Evolutionary conservation across 192 early-diverging fungal genomes (phyloP).

Genomic region (Gamsiella multidivaricata): DNA sequence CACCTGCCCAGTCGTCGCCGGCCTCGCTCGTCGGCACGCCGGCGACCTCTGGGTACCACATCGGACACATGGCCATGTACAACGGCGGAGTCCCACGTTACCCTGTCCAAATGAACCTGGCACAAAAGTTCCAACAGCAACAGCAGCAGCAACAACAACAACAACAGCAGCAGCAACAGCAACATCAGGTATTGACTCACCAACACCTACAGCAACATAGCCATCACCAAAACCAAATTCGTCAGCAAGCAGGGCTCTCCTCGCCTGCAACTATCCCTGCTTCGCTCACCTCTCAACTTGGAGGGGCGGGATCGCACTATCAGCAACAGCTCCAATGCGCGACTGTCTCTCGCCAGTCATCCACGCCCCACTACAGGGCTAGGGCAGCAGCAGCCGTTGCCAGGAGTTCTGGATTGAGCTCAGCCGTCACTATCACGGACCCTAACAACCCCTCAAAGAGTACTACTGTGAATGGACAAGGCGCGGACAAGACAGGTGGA

Average conservation of each 20-base stretch:
- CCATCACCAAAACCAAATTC: conserved; percentile 40
- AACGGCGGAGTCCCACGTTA: conserved; percentile 55
- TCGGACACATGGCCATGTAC: conserved; percentile 55
- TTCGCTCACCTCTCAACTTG: conserved; percentile 35
- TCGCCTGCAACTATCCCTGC: conserved; percentile 45
- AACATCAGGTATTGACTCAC: conserved; percentile 47
- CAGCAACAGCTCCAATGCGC: conserved; percentile 80
- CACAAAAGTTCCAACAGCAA: conserved; percentile 62
- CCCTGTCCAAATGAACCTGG: conserved; percentile 61
- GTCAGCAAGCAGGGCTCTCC: conserved; percentile 51
- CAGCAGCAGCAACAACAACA: conserved; percentile 60
- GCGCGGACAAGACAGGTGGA: conserved; percentile 55
- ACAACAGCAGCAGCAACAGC: conserved; percentile 47
- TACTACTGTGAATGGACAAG: conserved; percentile 51
- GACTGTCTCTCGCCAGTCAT: conserved; percentile 77
- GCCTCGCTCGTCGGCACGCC: conserved; percentile 34
- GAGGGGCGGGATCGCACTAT: conserved; percentile 68
- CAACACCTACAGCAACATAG: conserved; percentile 50
- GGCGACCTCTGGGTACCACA: conserved; percentile 29
- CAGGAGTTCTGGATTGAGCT: conserved; percentile 59
- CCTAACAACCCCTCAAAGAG: conserved; percentile 66
- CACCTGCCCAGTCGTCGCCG: conserved; percentile 47
- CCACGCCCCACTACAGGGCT: conserved; percentile 91
- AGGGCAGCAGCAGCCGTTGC: conserved; percentile 87
- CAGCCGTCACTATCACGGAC: conserved; percentile 66